Base-by-base conservation (phyloP, 257 asterid species). In the Solanum paucissectum region DNA sequence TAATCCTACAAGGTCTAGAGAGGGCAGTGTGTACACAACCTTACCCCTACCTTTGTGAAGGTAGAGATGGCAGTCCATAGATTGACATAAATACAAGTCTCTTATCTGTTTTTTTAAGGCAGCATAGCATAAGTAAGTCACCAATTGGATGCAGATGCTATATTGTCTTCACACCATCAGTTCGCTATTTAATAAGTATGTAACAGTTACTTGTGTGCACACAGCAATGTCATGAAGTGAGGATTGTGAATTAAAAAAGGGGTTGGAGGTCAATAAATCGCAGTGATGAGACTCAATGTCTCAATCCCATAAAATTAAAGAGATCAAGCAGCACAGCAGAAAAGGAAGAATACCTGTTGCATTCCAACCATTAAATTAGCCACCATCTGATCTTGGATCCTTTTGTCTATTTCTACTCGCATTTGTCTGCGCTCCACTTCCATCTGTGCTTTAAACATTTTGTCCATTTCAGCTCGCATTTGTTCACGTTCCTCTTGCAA, bases 301-400 rank as follows among this genome's bases (percentile, higher is more conserved):
- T 79, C 84, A 27, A 44, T 25, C 40, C 64, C 40, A 44, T 66
- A 44, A 9, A 44, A 79, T 42, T 23, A 79, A 77, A 25, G 85
- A 79, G 66, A 79, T 79, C 40, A 44, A 62, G 40, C 38, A 44
- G 66, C 66, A 79, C 3, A 13, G 66, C 38, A 27, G 38, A 79
- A 27, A 42, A 46, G 64, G 85, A 79, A 79, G 66, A 79, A 79
- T 79, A 79, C 85, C 85, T 79, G 85, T 79, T 79, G 85, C 85
- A 79, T 79, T 27, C 66, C 21, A 36, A 79, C 85, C 40, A 79
- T 79, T 79, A 79, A 46, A 42, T 60, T 16, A 79, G 66, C 85
- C 85, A 77, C 84, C 62, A 79, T 44, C 27, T 79, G 62, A 79
- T 79, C 85, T 79, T 79, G 85, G 85, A 79, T 42, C 85, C 85